A percentile compares a stretch with the other conserved stretches of the same genome.
Conservation (phyloP, 2,329 filamentous ascomycete genomes). For the Paraphaeosphaeria minitans region DNA sequence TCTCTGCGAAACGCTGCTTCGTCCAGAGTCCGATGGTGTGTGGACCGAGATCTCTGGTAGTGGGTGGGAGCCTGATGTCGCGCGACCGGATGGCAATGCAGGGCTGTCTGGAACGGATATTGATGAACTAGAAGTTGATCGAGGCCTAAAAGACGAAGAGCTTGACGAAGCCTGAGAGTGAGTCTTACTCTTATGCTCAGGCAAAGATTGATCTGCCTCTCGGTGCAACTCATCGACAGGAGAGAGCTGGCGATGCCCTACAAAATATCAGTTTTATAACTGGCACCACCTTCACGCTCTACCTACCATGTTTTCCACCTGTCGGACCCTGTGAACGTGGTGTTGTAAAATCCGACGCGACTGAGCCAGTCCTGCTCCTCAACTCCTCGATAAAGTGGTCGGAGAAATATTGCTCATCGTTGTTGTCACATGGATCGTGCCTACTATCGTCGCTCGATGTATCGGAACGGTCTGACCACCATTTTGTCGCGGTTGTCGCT, state of each 20-base stretch:
- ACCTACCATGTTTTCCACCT: not conserved
- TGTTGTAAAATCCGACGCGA: not conserved
- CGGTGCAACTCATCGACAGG: not conserved
- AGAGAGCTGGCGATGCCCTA: not conserved
- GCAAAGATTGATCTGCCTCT: not conserved
- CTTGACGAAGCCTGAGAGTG: not conserved
- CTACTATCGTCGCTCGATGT: not conserved
- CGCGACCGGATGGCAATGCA: not conserved
- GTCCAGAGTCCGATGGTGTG: not conserved
- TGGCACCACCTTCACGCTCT: not conserved
- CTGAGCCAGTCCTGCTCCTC: not conserved
- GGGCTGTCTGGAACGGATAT: not conserved
- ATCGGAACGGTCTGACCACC: slow-evolving; percentile 6
- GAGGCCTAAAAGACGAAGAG: not conserved
- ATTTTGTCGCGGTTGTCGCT: not conserved
- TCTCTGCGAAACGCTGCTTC: not conserved
- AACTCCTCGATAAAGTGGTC: not conserved
- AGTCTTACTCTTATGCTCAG: not conserved
- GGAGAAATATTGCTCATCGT: slow-evolving; percentile 5
- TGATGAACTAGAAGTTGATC: not conserved
- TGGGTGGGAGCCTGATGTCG: not conserved
- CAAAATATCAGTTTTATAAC: not conserved
- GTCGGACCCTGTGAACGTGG: not conserved
- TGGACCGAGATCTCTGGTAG: too few relatives aligned
- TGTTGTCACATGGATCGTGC: not conserved